Percentiles rank a stretch among this genome's conserved stretches.
Evolutionary conservation across 768 basidiomycete genomes (phyloP).

Genomic region (Tricholoma flavovirens): DNA sequence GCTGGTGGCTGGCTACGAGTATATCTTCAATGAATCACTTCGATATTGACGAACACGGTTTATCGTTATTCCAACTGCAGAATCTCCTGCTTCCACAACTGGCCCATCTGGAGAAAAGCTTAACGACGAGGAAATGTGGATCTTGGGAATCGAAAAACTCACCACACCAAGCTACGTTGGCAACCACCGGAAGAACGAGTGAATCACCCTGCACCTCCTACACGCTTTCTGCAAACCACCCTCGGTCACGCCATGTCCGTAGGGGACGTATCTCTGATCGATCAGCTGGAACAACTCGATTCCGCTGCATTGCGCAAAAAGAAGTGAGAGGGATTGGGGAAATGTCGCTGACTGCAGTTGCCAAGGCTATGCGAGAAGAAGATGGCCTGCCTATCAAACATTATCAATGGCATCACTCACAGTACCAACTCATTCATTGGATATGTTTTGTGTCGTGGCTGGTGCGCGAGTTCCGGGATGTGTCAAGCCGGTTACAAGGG

Average conservation of each 20-base stretch:
- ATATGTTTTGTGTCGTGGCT: constrained; percentile 86
- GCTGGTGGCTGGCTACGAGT: constrained; percentile 79
- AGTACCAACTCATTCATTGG: constrained; percentile 85
- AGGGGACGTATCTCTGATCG: constrained; percentile 71
- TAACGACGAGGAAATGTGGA: constrained; percentile 80
- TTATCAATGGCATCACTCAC: constrained; percentile 72
- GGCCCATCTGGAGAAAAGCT: constrained; percentile 69
- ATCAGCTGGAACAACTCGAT: constrained; percentile 77
- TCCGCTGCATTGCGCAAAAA: constrained; percentile 71
- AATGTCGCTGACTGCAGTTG: constrained; percentile 57
- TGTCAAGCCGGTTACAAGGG: constrained; percentile 76
- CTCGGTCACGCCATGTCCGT: constrained; percentile 77
- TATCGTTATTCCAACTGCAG: constrained; percentile 82
- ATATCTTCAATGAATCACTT: constrained; percentile 72
- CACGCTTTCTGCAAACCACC: constrained; percentile 80
- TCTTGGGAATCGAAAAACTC: constrained; percentile 88
- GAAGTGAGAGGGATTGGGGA: constrained; percentile 70
- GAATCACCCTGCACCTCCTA: constrained; percentile 44
- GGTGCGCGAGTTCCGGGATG: constrained; percentile 84
- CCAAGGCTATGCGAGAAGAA: constrained; percentile 81
- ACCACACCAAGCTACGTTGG: constrained; percentile 83
- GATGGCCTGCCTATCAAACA: constrained; percentile 81
- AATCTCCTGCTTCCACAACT: constrained; percentile 49
- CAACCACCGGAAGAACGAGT: constrained; percentile 52
- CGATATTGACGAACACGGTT: constrained; percentile 95